A percentile compares a stretch with the other conserved stretches of the same genome.
These are phyloP conservation scores for Metschnikowia reukaufii DNA, from an alignment of 805 yeast species.

Conservation along the genomic window DNA sequence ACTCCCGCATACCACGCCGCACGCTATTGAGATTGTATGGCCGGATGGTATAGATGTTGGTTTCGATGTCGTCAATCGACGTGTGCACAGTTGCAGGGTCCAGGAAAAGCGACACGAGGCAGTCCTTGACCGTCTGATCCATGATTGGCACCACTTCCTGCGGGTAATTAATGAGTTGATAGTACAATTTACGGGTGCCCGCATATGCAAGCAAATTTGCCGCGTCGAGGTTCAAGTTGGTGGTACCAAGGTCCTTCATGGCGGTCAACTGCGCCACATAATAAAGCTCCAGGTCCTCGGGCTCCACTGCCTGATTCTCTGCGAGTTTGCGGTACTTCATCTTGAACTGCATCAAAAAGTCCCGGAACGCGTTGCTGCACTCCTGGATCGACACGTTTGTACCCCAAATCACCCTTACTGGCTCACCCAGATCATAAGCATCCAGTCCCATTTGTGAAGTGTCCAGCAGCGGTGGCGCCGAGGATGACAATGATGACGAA, in stretches of 20 bases:
- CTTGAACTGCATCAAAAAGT: conserved; percentile 82
- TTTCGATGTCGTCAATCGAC: conserved; percentile 68
- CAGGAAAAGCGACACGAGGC: conserved; percentile 63
- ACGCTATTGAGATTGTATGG: conserved; percentile 77
- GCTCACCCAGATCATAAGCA: conserved; percentile 50
- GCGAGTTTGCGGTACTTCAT: conserved; percentile 63
- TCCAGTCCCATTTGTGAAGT: conserved; percentile 27
- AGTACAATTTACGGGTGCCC: conserved; percentile 73
- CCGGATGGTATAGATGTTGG: conserved; percentile 79
- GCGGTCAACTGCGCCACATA: conserved; percentile 72
- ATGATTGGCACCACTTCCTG: conserved; percentile 96
- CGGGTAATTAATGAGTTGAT: conserved; percentile 88
- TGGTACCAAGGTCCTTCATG: conserved; percentile 75
- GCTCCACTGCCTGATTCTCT: conserved; percentile 41
- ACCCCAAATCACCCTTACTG: conserved; percentile 95
- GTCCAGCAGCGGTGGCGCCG: conserved; percentile 25
- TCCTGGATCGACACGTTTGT: conserved; percentile 93
- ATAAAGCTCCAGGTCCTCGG: conserved; percentile 67
- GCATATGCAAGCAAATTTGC: conserved; percentile 74
- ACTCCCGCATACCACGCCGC: conserved; percentile 80
- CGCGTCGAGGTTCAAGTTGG: conserved; percentile 83
- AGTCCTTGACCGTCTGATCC: conserved; percentile 94
- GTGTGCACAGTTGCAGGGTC: conserved; percentile 28
- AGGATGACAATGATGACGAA: conserved; percentile 15
- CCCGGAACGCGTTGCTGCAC: conserved; percentile 74